Evolutionary conservation across 441 rosid genomes (phyloP).

Genomic region (Kokia cookei): DNA sequence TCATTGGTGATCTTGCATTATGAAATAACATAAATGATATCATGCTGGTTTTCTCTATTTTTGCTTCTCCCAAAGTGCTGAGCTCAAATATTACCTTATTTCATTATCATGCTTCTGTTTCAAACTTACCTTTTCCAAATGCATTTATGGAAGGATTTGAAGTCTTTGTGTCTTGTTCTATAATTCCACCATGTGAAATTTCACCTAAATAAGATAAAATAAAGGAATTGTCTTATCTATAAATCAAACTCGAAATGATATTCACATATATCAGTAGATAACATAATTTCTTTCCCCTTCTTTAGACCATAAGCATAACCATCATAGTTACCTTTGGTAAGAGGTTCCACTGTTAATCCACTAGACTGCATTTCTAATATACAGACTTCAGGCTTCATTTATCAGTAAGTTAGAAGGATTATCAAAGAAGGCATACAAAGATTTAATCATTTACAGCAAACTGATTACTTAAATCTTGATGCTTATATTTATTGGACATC

Average conservation of each 20-base stretch:
- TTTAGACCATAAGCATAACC: neutral
- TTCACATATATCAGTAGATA: neutral
- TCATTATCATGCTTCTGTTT: constrained; percentile 19
- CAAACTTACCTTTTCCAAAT: constrained; percentile 23
- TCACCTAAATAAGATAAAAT: constrained; percentile 22
- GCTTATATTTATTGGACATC: constrained; percentile 25
- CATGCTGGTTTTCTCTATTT: neutral
- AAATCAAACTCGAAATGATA: neutral
- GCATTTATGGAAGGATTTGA: constrained; percentile 20
- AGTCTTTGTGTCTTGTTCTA: constrained; percentile 14
- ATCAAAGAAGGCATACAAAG: neutral
- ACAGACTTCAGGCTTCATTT: neutral
- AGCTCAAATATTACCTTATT: constrained; percentile 35
- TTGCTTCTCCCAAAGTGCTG: neutral
- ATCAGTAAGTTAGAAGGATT: neutral
- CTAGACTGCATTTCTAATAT: constrained; percentile 38
- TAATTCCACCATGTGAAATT: constrained; percentile 11
- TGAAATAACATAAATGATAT: neutral
- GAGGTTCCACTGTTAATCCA: constrained; percentile 26
- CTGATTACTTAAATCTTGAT: constrained; percentile 23
- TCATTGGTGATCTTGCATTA: too few species aligned
- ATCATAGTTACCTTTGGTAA: constrained; percentile 39
- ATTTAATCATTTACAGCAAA: constrained; percentile 29
- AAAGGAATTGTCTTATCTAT: neutral
- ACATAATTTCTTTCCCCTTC: neutral